Evolutionary conservation across 2,329 filamentous ascomycete genomes (phyloP), one percentile per base, ranked within the genome.

Genomic region (Paecilomyces fulvus): DNA sequence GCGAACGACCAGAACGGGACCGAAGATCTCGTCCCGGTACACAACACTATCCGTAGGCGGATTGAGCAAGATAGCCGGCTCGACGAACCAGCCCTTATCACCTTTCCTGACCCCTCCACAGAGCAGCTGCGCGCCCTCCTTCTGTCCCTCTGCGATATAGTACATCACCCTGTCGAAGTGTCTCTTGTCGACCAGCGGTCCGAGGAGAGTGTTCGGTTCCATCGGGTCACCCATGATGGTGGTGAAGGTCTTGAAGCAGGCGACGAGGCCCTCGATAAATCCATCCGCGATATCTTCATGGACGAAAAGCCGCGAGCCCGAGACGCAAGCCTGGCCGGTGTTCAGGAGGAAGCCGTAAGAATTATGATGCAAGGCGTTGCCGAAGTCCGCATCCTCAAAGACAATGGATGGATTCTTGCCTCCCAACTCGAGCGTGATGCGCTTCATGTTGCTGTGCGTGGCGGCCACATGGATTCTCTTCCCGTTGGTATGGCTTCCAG

Each of bases 321-420:
- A 67, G n/a, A 65, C 46, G 55, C 72, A 75, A 10, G 69, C 67
- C 56, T 75, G 72, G 6, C 71, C 72, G 1, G 71, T 71, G 55
- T 73, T 71, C 31, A 65, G 65, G 1, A 67, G 70, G 59, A 73
- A 72, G 30, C 65, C 68, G 49, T 70, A 65, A 64, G 9, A 63
- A 68, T 69, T 67, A 69, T 6, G 67, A 63, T 5, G 73, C 67
- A 43, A 43, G 0, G 73, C 73, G 20, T 77, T 74, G 3, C 77
- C 73, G 9, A 78, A 63, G 59, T 77, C 69, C 14, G 63, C 66
- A 60, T 78, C 76, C 30, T 76, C 72, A 56, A 78, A 78, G 6
- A 78, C 67, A 4, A 78, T 65, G 1, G 71, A 70, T 0, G 76
- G 75, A 8, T 67, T 71, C 59, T 78, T 78, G 14, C 76, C 76